Evolutionary conservation across 2,329 filamentous ascomycete genomes (phyloP), one percentile per base, ranked within the genome.

Genomic region (Diaporthe longicolla): DNA sequence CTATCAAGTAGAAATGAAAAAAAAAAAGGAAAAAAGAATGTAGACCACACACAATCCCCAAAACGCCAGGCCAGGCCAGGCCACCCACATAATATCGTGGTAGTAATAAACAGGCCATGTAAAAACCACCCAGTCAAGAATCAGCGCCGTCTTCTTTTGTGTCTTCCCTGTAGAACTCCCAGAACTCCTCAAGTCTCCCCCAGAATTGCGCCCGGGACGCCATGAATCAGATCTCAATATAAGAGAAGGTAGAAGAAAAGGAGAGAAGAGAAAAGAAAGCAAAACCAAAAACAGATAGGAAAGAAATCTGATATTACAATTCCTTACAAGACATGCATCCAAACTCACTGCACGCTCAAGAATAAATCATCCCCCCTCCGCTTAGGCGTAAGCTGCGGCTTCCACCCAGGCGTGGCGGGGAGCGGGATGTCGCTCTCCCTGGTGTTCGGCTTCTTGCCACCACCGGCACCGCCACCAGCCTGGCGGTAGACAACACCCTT

Each of bases 341-440:
- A 43, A 17, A 8, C 40, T 80, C 77, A 90, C 75, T 87, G 85
- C 75, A 91, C 88, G 76, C 88, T 88, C 77, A 91, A 79, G 76
- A 89, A 92, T 74, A 94, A 79, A 79, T 94, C 91, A 35, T 92
- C 89, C 0, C 93, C 92, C 65, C 90, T 86, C 75, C 91, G 84
- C 73, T 90, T 91, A 3, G 93, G 93, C 59, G 92, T 94, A 78
- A 94, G 79, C 77, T 87, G 88, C 4, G 92, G 92, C 77, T 91
- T 85, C 90, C 91, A 92, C 1, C 87, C 86, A 0, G 90, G 90
- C 50, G 87, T 88, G 48, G 81, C 81, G 0, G 87, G 87, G 55
- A 86, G 78, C 35, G 79, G 77, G 45, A 75, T 24, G 37, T 74
- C 58, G 35, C 59, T 65, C 57, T 43, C n/a, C 68, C 68, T 59